phyloP scores from a whole-genome alignment of 139 green algal genomes.

The Nannochloris sp. region DNA sequence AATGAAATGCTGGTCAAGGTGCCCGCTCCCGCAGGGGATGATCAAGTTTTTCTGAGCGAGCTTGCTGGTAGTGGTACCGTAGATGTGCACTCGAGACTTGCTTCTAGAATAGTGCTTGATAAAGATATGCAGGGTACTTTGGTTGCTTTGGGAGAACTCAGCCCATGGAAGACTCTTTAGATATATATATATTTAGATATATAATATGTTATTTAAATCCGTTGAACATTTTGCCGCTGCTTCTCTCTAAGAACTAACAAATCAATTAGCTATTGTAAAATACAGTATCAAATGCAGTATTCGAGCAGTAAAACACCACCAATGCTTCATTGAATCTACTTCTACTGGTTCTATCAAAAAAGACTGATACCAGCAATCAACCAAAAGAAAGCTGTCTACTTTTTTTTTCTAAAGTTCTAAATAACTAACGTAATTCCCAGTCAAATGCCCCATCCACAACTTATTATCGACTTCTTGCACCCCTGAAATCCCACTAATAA shows the following conservation, averaged over 20 bases:
- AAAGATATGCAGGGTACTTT: neutral
- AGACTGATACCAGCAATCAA: no score
- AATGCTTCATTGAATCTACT: no score
- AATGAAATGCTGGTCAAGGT: slow-evolving; percentile 8
- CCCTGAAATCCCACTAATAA: neutral
- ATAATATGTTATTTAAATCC: neutral
- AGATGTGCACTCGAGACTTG: slow-evolving; percentile 8
- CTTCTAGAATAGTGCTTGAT: neutral
- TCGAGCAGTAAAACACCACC: no score
- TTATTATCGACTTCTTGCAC: neutral
- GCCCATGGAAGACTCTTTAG: slow-evolving; percentile 3
- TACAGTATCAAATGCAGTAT: no score
- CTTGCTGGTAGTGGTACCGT: neutral
- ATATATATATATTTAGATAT: slow-evolving; percentile 3
- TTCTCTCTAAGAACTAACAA: neutral
- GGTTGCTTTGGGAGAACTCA: neutral
- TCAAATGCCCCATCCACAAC: slow-evolving; percentile 11
- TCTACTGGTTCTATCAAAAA: no score
- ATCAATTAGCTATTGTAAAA: no score
- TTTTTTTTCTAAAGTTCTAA: slow-evolving; percentile 9
- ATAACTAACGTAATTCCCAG: slow-evolving; percentile 14
- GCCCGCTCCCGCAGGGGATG: neutral
- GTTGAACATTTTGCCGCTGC: neutral
- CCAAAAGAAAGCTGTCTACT: no score
- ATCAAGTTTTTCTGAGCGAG: neutral